Conservation (phyloP, 768 basidiomycete species). For the Russula brevipes region DNA sequence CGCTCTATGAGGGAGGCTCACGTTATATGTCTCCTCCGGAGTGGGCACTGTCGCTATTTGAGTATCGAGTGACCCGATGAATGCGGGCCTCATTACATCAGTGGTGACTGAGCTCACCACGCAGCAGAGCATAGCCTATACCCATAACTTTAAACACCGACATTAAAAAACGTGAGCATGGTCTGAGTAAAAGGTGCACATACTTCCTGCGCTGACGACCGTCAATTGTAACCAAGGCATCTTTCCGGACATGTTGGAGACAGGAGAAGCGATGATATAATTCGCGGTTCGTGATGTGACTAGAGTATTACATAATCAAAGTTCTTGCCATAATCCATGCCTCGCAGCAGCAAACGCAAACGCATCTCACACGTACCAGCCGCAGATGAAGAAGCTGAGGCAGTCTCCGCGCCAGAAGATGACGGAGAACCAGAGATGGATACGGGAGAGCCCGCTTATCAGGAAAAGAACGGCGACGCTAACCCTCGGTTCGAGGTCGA, state of each 20-base stretch:
- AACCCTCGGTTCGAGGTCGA: constrained; percentile 6
- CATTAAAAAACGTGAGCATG: not conserved
- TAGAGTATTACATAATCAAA: not conserved
- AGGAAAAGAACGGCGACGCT: not conserved
- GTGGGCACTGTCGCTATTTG: constrained; percentile 32
- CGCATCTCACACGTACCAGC: constrained; percentile 11
- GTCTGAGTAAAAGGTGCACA: constrained; percentile 4
- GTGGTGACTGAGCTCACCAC: constrained; percentile 24
- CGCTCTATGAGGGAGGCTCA: constrained; percentile 22
- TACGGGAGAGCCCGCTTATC: not conserved
- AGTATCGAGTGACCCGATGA: not conserved
- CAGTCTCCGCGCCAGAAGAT: not conserved
- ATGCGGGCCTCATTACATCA: not conserved
- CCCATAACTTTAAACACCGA: constrained; percentile 30
- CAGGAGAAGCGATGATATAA: constrained; percentile 1
- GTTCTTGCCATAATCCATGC: not conserved
- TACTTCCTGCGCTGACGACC: constrained; percentile 30
- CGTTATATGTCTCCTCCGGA: constrained; percentile 35
- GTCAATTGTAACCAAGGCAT: constrained; percentile 34
- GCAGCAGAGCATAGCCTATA: constrained; percentile 33
- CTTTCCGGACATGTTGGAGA: constrained; percentile 27
- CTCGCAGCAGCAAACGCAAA: constrained; percentile 19
- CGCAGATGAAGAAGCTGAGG: not conserved
- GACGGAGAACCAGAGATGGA: constrained; percentile 10
- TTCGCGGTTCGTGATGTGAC: not conserved